Base-by-base conservation (phyloP, 2,329 filamentous ascomycete genomes). In the Penicillium sp. region DNA sequence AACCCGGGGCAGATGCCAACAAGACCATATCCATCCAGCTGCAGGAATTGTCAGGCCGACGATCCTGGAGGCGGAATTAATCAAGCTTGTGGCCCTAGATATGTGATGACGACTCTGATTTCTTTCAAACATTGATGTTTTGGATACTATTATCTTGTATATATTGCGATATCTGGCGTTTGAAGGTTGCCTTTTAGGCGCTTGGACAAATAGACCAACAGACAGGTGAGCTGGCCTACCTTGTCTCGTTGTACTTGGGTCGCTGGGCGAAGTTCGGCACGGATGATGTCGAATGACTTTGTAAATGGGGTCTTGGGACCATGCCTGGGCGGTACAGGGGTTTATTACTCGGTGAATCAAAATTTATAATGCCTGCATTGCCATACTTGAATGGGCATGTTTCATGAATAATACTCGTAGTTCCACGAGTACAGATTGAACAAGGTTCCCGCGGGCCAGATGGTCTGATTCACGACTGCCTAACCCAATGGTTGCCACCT, bases 1-100 rank as follows among this genome's bases (percentile, higher is more conserved):
- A 47, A 8, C 20, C 24, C 8, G 33, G 44, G 7, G 15, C 44
- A 4, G 51, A 52, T 4, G 54, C 37, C 51, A 57, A 63, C 58
- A 70, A 56, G 29, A 54, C 49, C 1, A 54, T 55, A 3, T 53
- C 49, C 2, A 54, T 61, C 13, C 53, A 59, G 38, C 40, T 61
- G 24, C 57, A 48, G 23, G 58, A 61, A 38, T 42, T 61, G 13
- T 29, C 27, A 13, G 32, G 27, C 9, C 32, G 42, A 12, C 48
- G 43, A n/a, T 25, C 52, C 1, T 46, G 53, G 10, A 27, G 28
- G 15, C 44, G 38, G 12, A 27, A 42, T 23, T 49, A 25, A 51
- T 42, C 18, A n/a, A 4, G 10, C 12, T 4, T 4, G 15, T 23
- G 5, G 8, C 15, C 15, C 15, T 27, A 37, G 23, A 46, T 45